Percentiles rank a stretch among this genome's conserved stretches.
Conservation (phyloP, 176 grass and related monocot species). For the Oryza longistaminata region DNA sequence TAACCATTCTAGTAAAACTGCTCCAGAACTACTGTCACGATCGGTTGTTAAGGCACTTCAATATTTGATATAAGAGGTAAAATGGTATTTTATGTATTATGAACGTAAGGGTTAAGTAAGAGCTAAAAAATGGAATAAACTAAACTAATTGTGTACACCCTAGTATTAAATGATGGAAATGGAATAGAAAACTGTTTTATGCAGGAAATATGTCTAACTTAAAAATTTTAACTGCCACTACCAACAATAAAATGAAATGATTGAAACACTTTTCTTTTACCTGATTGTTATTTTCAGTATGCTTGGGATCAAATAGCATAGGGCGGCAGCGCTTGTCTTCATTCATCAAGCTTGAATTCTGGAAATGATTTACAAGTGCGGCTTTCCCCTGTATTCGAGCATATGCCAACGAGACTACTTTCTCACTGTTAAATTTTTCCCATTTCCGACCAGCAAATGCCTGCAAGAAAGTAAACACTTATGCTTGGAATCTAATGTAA, state of each 20-base stretch:
- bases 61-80: not conserved
- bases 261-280: constrained; percentile 4
- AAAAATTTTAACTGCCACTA: not conserved
- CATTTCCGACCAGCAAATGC: constrained; percentile 50
- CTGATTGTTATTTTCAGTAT: constrained; percentile 22
- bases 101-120: not conserved
- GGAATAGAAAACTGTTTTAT: not conserved
- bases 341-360: constrained; percentile 48
- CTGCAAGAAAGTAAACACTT: constrained; percentile 18
- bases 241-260: not conserved
- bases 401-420: constrained; percentile 54
- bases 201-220: not conserved
- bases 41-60: not conserved
- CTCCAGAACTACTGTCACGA: not conserved
- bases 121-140: not conserved
- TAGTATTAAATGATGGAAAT: not conserved
- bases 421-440: constrained; percentile 51
- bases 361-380: constrained; percentile 42
- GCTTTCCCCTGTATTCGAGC: constrained; percentile 52
- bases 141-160: not conserved
- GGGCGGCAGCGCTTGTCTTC: constrained; percentile 49
- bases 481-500: not conserved
- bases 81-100: not conserved
- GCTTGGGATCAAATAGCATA: constrained; percentile 45
- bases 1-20: not conserved